Evolutionary conservation across 1,284 basidiomycete genomes (phyloP).

Genomic region (Leccinum fallax): DNA sequence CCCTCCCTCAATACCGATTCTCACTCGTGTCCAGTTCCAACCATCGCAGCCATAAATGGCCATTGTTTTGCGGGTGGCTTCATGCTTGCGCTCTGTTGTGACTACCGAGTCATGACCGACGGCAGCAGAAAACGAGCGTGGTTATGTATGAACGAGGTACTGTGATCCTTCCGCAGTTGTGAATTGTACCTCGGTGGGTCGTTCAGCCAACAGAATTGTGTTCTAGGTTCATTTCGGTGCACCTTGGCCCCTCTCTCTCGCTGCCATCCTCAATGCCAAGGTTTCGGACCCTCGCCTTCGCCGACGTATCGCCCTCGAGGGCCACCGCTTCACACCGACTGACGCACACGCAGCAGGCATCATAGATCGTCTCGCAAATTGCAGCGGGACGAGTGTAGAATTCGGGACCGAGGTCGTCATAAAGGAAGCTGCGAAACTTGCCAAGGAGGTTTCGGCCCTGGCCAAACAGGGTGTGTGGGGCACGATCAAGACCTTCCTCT

Average conservation of each 20-base stretch:
- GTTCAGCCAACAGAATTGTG: background rate
- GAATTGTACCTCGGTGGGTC: background rate
- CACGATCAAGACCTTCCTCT: constrained; percentile 58
- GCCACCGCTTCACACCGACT: constrained; percentile 76
- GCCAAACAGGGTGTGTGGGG: constrained; percentile 66
- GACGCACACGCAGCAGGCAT: constrained; percentile 74
- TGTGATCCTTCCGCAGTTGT: background rate
- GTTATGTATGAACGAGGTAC: constrained; percentile 92
- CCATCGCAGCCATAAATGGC: constrained; percentile 88
- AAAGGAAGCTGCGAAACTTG: constrained; percentile 59
- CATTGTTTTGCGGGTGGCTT: constrained; percentile 90
- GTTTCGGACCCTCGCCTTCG: constrained; percentile 61
- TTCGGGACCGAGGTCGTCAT: constrained; percentile 58
- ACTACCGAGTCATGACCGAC: constrained; percentile 89
- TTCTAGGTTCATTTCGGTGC: constrained; percentile 81
- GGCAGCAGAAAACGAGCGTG: constrained; percentile 78
- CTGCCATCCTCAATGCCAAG: constrained; percentile 68
- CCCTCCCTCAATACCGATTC: constrained; percentile 1
- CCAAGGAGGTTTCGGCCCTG: constrained; percentile 48
- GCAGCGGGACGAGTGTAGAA: constrained; percentile 39
- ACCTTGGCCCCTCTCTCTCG: constrained; percentile 74
- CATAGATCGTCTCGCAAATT: constrained; percentile 70
- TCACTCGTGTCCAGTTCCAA: constrained; percentile 56
- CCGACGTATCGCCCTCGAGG: constrained; percentile 82
- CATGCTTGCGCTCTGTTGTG: constrained; percentile 80